Evolutionary conservation across 768 basidiomycete species (phyloP).

Genomic region (Hemileccinum impolitum): DNA sequence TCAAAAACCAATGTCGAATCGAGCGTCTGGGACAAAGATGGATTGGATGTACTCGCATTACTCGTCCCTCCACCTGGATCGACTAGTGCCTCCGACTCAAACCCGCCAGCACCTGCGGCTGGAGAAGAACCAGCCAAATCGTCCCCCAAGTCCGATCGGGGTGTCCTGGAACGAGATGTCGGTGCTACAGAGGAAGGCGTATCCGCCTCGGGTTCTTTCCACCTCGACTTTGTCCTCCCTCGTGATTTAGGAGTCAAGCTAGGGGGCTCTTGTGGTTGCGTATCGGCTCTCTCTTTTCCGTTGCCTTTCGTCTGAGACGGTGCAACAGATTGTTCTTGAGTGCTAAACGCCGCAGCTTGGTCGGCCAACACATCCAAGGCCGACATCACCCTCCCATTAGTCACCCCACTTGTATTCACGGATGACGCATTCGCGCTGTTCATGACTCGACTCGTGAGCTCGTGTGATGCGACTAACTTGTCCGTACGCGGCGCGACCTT

Average conservation of each 20-base stretch:
- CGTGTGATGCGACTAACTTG: constrained; percentile 8
- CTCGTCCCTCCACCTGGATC: constrained; percentile 23
- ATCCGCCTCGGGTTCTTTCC: constrained; percentile 6
- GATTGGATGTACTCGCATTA: neutral
- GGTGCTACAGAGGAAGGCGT: constrained; percentile 1
- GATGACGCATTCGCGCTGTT: neutral
- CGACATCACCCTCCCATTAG: constrained; percentile 36
- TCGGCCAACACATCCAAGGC: constrained; percentile 74
- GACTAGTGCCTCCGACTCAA: constrained; percentile 7
- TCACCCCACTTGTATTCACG: neutral
- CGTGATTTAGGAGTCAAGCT: constrained; percentile 3
- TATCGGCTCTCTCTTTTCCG: constrained; percentile 17
- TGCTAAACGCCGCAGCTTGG: constrained; percentile 58
- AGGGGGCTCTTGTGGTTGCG: constrained; percentile 3
- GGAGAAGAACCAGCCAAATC: neutral
- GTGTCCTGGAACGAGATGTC: constrained; percentile 14
- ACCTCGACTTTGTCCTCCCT: constrained; percentile 8
- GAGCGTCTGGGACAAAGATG: constrained; percentile 1
- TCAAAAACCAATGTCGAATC: constrained; percentile 6
- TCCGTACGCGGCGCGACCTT: constrained; percentile 18
- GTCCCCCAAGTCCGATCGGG: constrained; percentile 13
- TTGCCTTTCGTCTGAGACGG: constrained; percentile 15
- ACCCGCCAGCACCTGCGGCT: neutral
- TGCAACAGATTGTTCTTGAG: constrained; percentile 28
- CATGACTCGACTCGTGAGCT: constrained; percentile 1